Evolutionary conservation across 495 filamentous ascomycete species (phyloP).

Genomic region (Chaetomium cochliodes): DNA sequence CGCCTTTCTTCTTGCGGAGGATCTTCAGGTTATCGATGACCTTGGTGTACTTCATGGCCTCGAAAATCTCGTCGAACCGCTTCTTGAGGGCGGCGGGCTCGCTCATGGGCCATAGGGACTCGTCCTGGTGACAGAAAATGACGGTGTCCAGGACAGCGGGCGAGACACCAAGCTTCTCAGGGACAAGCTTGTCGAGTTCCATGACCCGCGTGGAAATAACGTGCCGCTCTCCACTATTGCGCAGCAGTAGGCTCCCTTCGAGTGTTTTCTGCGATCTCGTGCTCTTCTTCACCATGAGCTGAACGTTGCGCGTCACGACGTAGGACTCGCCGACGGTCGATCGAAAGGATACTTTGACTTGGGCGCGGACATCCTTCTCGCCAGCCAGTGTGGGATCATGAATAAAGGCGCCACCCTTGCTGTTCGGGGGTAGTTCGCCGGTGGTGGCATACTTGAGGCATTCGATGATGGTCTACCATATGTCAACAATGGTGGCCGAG

Average conservation of each 20-base stretch:
- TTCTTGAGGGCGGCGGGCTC: slow-evolving; percentile 83
- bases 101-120: slow-evolving; percentile 97
- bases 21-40: slow-evolving; percentile 91
- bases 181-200: slow-evolving; percentile 79
- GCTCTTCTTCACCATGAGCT: slow-evolving; percentile 82
- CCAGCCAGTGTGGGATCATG: slow-evolving; percentile 89
- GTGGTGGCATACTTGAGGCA: slow-evolving; percentile 98
- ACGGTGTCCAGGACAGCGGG: slow-evolving; percentile 86
- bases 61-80: slow-evolving; percentile 95
- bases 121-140: slow-evolving; percentile 98
- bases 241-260: slow-evolving; percentile 70
- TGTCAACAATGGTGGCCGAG: slow-evolving; percentile 21
- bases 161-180: slow-evolving; percentile 85
- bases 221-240: slow-evolving; percentile 76
- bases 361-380: slow-evolving; percentile 86
- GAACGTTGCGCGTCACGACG: slow-evolving; percentile 76
- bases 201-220: slow-evolving; percentile 73
- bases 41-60: slow-evolving; percentile 93
- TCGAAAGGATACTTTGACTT: slow-evolving; percentile 86
- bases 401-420: slow-evolving; percentile 90
- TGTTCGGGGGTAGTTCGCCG: slow-evolving; percentile 89
- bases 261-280: slow-evolving; percentile 71
- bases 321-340: slow-evolving; percentile 70
- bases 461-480: slow-evolving; percentile 85
- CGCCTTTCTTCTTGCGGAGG: slow-evolving; percentile 77